These are phyloP conservation scores for Skeletonema menzelii DNA, from an alignment of 108 stramenopile genomes.

Conservation along the genomic window DNA sequence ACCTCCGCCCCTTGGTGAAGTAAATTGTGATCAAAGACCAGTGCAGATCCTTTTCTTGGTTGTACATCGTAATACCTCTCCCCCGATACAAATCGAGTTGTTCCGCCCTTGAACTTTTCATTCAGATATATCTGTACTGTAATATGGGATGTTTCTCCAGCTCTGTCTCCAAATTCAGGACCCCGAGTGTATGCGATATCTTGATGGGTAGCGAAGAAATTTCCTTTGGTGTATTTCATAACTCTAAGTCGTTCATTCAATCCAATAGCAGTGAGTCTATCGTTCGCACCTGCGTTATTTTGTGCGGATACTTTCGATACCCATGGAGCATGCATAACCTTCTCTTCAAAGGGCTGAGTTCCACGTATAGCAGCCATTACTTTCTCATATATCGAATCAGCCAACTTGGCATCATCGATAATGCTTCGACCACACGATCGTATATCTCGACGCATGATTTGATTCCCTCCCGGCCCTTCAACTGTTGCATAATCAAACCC, in stretches of 20 bases:
- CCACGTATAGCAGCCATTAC: slow-evolving; percentile 13
- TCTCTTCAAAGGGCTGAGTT: neutral
- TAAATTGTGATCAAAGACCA: slow-evolving; percentile 47
- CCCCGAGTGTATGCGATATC: slow-evolving; percentile 28
- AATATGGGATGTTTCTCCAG: slow-evolving; percentile 35
- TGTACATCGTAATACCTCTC: slow-evolving; percentile 26
- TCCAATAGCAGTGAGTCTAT: slow-evolving; percentile 22
- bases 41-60: slow-evolving; percentile 28
- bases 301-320: neutral
- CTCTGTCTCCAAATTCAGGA: slow-evolving; percentile 13
- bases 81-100: slow-evolving; percentile 32
- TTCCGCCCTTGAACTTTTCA: slow-evolving; percentile 42
- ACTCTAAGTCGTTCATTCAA: slow-evolving; percentile 46
- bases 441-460: slow-evolving; percentile 19
- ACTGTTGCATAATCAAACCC: slow-evolving; percentile 24
- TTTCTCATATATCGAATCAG: slow-evolving; percentile 15
- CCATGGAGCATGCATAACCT: slow-evolving; percentile 23
- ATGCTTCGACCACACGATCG: slow-evolving; percentile 25
- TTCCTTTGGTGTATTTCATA: slow-evolving; percentile 27
- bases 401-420: slow-evolving; percentile 27
- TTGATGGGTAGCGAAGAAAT: slow-evolving; percentile 42
- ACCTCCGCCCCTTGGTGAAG: slow-evolving; percentile 38
- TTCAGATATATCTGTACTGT: slow-evolving; percentile 45
- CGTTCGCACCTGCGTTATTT: neutral
- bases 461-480: slow-evolving; percentile 12